Evolutionary conservation across 352 stramenopile species (phyloP).

Genomic region (Pythium sp.): DNA sequence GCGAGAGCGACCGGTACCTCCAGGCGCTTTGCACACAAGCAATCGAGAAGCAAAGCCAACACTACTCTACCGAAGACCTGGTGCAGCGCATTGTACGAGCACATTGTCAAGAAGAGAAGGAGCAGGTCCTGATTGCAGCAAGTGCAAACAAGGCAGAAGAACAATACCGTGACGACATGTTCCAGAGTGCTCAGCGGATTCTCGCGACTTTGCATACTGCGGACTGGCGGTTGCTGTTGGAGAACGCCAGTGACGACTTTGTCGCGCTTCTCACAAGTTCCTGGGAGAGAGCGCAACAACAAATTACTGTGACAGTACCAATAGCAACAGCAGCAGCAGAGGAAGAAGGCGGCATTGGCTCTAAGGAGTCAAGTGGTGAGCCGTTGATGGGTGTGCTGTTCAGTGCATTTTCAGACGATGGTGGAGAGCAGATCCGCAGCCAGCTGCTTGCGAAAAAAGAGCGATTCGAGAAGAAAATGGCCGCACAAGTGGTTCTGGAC

Average conservation of each 20-base stretch:
- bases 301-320: not conserved
- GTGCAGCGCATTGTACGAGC: conserved; percentile 12
- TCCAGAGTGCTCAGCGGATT: conserved; percentile 1
- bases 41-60: conserved; percentile 8
- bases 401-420: conserved; percentile 23
- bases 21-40: conserved; percentile 11
- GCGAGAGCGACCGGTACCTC: conserved; percentile 32
- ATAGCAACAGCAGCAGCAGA: not conserved
- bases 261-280: conserved; percentile 34
- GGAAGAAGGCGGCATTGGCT: not conserved
- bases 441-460: conserved; percentile 38
- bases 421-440: conserved; percentile 34
- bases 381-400: conserved; percentile 24
- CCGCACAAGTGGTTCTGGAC: conserved; percentile 4
- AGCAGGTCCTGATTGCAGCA: conserved; percentile 31
- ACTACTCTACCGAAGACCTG: conserved; percentile 7
- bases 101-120: conserved; percentile 24
- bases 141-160: not conserved
- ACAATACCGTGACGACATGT: not conserved
- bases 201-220: conserved; percentile 20
- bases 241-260: conserved; percentile 36
- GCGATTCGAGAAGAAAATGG: conserved; percentile 27
- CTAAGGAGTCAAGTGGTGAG: conserved; percentile 10
- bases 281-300: conserved; percentile 34
- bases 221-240: conserved; percentile 34